Percentiles rank a stretch among this genome's conserved stretches.
Evolutionary conservation across 345 rosid species (phyloP).

Genomic region (Kernera saxatilis): DNA sequence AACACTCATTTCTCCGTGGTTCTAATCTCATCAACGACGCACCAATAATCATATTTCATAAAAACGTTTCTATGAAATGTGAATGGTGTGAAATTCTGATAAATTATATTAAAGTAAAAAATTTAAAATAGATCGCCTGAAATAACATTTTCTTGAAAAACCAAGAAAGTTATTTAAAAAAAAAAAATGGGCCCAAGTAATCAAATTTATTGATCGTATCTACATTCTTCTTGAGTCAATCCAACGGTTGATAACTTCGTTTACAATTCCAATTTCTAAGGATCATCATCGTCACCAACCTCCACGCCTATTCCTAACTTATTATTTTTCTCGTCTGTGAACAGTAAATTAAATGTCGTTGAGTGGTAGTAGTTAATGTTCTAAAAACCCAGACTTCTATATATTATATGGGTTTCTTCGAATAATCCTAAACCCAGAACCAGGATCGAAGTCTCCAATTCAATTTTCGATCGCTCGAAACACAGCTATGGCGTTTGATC

Average conservation of each 20-base stretch:
- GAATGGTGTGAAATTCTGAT: neutral
- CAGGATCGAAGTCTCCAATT: neutral
- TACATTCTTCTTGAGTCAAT: neutral
- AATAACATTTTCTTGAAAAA: neutral
- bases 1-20: neutral
- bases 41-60: neutral
- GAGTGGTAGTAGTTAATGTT: neutral
- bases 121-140: neutral
- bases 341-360: neutral
- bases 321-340: neutral
- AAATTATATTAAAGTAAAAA: neutral
- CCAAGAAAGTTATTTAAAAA: neutral
- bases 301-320: neutral
- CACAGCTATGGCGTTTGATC: slow-evolving; percentile 51
- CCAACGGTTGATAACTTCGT: slow-evolving; percentile 10
- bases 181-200: neutral
- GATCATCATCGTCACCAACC: slow-evolving; percentile 21
- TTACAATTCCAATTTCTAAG: neutral
- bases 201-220: neutral
- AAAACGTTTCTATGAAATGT: neutral
- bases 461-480: neutral
- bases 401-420: neutral
- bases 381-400: neutral
- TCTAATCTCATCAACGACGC: neutral
- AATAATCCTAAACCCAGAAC: neutral